phyloP scores from a whole-genome alignment of 208 protist species.

The Acanthamoeba castellanii region DNA sequence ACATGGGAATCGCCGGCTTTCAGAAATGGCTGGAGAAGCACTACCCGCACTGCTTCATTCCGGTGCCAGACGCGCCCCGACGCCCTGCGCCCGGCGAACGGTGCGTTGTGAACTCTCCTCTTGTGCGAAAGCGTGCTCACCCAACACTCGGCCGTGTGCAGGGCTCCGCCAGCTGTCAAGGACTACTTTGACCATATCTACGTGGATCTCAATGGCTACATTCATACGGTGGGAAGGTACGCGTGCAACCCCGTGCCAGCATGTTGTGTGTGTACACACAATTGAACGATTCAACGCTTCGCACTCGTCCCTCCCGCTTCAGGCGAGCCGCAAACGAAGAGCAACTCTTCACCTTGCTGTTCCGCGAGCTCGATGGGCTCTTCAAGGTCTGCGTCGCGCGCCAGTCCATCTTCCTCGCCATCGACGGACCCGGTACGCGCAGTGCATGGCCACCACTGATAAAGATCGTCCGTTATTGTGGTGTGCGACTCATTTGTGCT shows the following conservation, averaged over 20 bases:
- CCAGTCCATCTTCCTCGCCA: conserved; percentile 17
- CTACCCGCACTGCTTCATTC: neutral
- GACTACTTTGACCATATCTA: conserved; percentile 61
- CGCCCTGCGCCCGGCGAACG: neutral
- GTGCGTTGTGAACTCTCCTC: neutral
- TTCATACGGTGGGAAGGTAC: conserved; percentile 7
- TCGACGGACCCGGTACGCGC: conserved; percentile 32
- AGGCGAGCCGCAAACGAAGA: neutral
- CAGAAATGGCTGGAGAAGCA: conserved; percentile 16
- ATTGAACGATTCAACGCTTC: neutral
- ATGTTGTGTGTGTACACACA: neutral
- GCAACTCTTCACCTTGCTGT: neutral
- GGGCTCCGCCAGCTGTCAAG: neutral
- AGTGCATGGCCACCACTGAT: neutral
- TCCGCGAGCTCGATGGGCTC: neutral
- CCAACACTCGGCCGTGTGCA: neutral
- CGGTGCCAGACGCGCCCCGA: neutral
- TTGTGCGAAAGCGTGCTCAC: neutral
- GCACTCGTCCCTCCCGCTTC: neutral
- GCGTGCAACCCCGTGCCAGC: neutral
- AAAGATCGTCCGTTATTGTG: neutral
- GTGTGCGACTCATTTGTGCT: neutral
- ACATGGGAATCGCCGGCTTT: conserved; percentile 35
- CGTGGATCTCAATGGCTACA: conserved; percentile 36
- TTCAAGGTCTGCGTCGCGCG: conserved; percentile 32